Evolutionary conservation across 371 early-diverging fungal species (phyloP), one percentile per base, ranked within the genome.

Genomic region (Basidiobolus heterosporus): DNA sequence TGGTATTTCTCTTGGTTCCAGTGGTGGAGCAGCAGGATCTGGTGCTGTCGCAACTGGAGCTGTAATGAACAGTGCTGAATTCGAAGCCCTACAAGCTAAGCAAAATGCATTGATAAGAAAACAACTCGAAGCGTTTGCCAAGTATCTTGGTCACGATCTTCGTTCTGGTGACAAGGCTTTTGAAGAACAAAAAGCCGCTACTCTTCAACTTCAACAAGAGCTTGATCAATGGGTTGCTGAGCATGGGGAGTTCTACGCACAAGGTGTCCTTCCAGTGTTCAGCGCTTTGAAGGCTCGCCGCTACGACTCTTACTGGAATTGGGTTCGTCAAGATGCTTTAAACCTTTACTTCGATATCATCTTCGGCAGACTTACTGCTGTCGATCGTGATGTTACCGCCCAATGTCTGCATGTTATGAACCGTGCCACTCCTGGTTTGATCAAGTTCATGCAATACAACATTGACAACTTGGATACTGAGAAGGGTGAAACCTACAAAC

Each of bases 281-380:
- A 75, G 75, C 47, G 60, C 67, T 41, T 73, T 76, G 51, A 95
- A 90, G 74, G 91, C 82, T 30, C 86, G 95, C 39, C 66, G 61
- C 19, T 92, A 87, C 55, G 91, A 91, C 52, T 93, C 93, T 22
- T 81, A 82, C 75, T 95, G 95, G 95, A 95, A 95, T 70, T 95
- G 95, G 95, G 87, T 82, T 42, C 83, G 91, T 48, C 89, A 89
- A 60, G 91, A 95, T 61, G 88, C 88, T 9, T 64, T 91, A 40
- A 73, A 79, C 40, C 72, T 91, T 56, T 85, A 86, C 70, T 91
- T 85, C 61, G 91, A 89, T 59, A 79, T 90, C 50, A 72, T 94
- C 64, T 91, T 86, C 64, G 92, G 92, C 50, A 75, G 83, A 36
- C 69, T 91, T 46, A 80, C 82, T 46, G 79, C 71, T 50, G 88